Conservation (phyloP, 345 rosid genomes). For the Lenwebbia sp. region DNA sequence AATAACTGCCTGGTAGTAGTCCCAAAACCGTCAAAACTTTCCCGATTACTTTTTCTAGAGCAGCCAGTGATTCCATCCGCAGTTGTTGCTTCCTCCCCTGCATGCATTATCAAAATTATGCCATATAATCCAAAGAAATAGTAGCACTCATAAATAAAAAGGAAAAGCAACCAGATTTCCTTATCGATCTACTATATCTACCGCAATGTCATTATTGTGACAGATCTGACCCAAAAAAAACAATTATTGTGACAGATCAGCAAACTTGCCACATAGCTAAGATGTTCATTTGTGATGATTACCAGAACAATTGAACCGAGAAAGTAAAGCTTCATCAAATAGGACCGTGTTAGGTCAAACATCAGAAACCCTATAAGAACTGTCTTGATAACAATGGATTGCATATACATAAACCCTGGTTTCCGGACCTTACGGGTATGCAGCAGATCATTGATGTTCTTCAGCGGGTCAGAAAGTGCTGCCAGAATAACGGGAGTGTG, state of each 20-base stretch:
- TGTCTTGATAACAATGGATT: neutral
- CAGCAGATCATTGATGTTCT: conserved; percentile 69
- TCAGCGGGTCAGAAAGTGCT: conserved; percentile 79
- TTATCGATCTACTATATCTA: neutral
- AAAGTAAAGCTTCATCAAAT: neutral
- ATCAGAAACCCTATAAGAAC: neutral
- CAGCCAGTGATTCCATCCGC: conserved; percentile 61
- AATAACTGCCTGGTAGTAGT: conserved; percentile 64
- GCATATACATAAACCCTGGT: neutral
- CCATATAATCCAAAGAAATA: neutral
- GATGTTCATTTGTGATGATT: neutral
- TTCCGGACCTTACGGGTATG: conserved; percentile 71
- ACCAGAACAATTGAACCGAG: neutral
- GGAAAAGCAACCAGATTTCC: neutral
- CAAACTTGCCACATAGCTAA: neutral
- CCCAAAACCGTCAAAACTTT: conserved; percentile 54
- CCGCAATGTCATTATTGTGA: neutral
- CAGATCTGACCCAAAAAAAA: neutral
- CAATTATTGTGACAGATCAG: neutral
- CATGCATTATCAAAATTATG: neutral
- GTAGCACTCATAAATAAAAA: neutral
- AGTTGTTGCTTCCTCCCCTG: conserved; percentile 77
- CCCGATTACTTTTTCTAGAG: conserved; percentile 54
- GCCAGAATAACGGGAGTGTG: conserved; percentile 73
- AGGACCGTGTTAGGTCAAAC: neutral